phyloP scores from a whole-genome alignment of 441 rosid genomes.

The Syzygium syzygioides region DNA sequence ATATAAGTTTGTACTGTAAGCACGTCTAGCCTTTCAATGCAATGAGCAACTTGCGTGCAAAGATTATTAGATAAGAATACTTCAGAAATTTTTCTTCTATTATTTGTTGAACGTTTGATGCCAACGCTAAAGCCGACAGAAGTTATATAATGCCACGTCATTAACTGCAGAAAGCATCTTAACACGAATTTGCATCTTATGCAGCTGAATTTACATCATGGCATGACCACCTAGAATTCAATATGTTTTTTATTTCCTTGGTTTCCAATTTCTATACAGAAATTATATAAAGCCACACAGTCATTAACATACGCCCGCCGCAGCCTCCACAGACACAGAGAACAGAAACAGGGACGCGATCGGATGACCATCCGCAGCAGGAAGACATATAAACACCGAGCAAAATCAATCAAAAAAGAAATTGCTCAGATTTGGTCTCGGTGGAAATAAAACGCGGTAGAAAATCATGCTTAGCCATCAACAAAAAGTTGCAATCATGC shows the following conservation, averaged over 20 bases:
- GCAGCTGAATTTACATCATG: neutral
- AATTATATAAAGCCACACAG: too few species aligned
- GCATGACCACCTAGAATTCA: neutral
- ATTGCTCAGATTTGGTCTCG: too few species aligned
- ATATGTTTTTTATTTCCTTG: neutral
- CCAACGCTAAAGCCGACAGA: neutral
- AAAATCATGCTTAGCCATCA: too few species aligned
- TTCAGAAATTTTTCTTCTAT: neutral
- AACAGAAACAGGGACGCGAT: too few species aligned
- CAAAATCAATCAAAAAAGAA: too few species aligned
- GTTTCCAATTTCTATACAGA: rapidly evolving
- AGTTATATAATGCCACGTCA: neutral
- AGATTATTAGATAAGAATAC: neutral
- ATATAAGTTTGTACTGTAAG: neutral
- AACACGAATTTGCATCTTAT: neutral
- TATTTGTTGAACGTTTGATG: too few species aligned
- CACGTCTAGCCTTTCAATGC: neutral
- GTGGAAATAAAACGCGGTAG: too few species aligned
- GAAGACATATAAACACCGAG: too few species aligned
- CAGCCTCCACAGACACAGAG: too few species aligned
- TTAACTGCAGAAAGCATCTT: neutral
- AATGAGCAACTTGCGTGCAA: neutral
- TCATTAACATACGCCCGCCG: neutral
- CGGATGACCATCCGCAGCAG: too few species aligned
- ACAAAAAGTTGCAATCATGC: too few species aligned